A percentile compares a stretch with the other conserved stretches of the same genome.
Conservation (phyloP, 2,329 filamentous ascomycete species). For the Penicillium sp. region DNA sequence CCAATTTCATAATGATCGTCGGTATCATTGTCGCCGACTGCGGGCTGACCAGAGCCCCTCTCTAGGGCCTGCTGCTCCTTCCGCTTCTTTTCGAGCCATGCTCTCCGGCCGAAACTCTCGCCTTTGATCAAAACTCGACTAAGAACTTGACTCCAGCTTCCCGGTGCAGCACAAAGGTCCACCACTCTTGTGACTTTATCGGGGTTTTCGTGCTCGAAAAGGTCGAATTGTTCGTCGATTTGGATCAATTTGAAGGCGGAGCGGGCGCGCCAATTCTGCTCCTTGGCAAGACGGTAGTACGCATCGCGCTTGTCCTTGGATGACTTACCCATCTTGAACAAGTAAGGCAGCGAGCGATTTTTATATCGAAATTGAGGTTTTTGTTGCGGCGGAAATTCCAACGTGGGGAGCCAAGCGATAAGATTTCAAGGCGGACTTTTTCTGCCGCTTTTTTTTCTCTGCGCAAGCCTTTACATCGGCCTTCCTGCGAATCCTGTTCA, state of each 20-base stretch:
- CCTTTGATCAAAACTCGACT: constrained; percentile 91
- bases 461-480: constrained; percentile 9
- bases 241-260: constrained; percentile 97
- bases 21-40: constrained; percentile 14
- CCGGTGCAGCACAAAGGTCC: constrained; percentile 91
- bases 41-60: constrained; percentile 17
- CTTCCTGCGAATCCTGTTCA: neutral
- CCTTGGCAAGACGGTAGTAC: constrained; percentile 96
- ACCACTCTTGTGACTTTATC: constrained; percentile 86
- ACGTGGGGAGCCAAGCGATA: constrained; percentile 33
- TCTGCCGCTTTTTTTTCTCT: constrained; percentile 39
- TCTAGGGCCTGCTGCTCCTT: constrained; percentile 46
- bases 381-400: constrained; percentile 21
- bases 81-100: constrained; percentile 83
- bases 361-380: neutral
- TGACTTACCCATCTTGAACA: constrained; percentile 77
- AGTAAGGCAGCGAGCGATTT: neutral
- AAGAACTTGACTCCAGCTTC: constrained; percentile 95
- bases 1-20: constrained; percentile 31
- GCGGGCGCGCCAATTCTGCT: constrained; percentile 95
- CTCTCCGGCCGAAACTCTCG: constrained; percentile 80
- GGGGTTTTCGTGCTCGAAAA: constrained; percentile 65
- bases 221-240: constrained; percentile 92
- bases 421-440: constrained; percentile 33
- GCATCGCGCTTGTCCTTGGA: constrained; percentile 98